Evolutionary conservation across 2,329 filamentous ascomycete genomes (phyloP).

Genomic region (Phialophora chinensis): DNA sequence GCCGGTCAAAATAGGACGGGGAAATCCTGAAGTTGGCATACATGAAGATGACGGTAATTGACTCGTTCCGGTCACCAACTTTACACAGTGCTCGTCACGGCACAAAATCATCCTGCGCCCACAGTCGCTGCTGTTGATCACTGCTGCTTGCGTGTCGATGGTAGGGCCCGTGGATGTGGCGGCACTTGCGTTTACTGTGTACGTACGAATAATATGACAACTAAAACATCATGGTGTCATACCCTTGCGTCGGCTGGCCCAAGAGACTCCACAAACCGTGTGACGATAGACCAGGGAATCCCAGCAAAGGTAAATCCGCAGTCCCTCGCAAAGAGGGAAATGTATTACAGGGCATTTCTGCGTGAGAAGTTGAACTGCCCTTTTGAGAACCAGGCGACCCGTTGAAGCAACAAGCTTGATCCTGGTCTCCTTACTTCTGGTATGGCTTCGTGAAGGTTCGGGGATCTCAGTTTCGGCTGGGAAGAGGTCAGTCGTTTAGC

Average conservation of each 20-base stretch:
- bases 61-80: neutral
- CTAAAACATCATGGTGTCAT: neutral
- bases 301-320: constrained; percentile 13
- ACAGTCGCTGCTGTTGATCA: constrained; percentile 10
- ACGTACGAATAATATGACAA: constrained; percentile 10
- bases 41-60: neutral
- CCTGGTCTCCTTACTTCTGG: constrained; percentile 22
- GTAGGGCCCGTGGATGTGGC: constrained; percentile 13
- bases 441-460: constrained; percentile 17
- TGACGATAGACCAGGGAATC: constrained; percentile 10
- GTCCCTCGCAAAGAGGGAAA: neutral
- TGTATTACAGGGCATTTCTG: constrained; percentile 1
- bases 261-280: neutral
- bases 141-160: constrained; percentile 6
- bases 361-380: constrained; percentile 8
- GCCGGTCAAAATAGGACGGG: neutral
- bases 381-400: constrained; percentile 19
- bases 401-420: constrained; percentile 23
- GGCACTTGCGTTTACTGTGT: neutral
- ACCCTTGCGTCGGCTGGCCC: neutral
- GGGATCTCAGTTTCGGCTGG: constrained; percentile 11
- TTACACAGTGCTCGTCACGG: neutral
- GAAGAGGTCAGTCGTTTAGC: constrained; percentile 9
- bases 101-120: neutral
- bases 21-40: neutral